Percentiles rank a stretch among this genome's conserved stretches.
Evolutionary conservation across 805 yeast species (phyloP).

Genomic region (Candida coquimbonensis): DNA sequence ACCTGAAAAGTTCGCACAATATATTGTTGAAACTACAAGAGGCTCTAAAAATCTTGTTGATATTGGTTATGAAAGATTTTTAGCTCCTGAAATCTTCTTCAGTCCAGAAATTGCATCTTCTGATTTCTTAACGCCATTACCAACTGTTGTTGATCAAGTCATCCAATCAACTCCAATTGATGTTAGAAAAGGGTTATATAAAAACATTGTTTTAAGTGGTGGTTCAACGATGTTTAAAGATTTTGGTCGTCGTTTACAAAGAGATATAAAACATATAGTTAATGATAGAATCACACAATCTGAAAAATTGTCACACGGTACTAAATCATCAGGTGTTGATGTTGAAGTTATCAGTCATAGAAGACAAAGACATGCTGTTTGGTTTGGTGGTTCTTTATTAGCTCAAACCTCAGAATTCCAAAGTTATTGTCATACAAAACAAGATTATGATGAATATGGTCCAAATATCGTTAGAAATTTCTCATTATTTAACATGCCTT

Average conservation of each 20-base stretch:
- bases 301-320: conserved; percentile 46
- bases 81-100: conserved; percentile 99
- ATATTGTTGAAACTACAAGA: conserved; percentile 69
- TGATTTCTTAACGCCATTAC: conserved; percentile 92
- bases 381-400: conserved; percentile 97
- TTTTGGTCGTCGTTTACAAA: conserved; percentile 94
- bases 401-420: conserved; percentile 97
- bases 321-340: conserved; percentile 86
- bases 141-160: conserved; percentile 91
- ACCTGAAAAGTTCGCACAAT: conserved; percentile 89
- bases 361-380: conserved; percentile 96
- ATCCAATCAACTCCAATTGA: conserved; percentile 95
- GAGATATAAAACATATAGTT: conserved; percentile 83
- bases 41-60: conserved; percentile 65
- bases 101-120: conserved; percentile 95
- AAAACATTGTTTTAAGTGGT: conserved; percentile 92
- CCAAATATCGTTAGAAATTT: conserved; percentile 97
- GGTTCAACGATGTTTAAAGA: conserved; percentile 99
- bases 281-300: conserved; percentile 80
- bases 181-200: conserved; percentile 93
- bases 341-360: conserved; percentile 96
- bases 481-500: conserved; percentile 87
- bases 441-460: conserved; percentile 96
- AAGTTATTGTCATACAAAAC: conserved; percentile 93
- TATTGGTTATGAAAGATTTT: conserved; percentile 94